Conservation (phyloP, 1,139 yeast genomes). For the Wickerhamomyces sp. region DNA sequence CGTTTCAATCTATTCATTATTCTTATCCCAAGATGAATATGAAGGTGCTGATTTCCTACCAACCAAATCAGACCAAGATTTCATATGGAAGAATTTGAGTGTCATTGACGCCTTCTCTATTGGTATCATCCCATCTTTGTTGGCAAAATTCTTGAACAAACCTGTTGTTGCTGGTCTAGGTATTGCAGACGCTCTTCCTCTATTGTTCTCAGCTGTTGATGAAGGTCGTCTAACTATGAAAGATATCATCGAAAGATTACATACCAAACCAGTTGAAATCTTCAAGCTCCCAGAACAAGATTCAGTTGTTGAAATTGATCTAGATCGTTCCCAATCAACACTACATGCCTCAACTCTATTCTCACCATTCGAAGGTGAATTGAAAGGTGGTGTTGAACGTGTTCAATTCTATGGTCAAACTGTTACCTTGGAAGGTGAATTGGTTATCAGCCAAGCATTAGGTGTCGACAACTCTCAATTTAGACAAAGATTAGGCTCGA, state of each 20-base stretch:
- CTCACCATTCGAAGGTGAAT: conserved; percentile 50
- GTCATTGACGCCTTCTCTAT: conserved; percentile 83
- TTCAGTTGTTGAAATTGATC: conserved; percentile 71
- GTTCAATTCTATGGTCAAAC: conserved; percentile 77
- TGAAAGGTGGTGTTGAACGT: conserved; percentile 83
- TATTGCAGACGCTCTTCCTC: conserved; percentile 73
- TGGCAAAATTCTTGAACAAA: conserved; percentile 62
- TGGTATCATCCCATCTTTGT: conserved; percentile 71
- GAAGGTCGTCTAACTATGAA: conserved; percentile 67
- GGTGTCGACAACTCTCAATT: conserved; percentile 50
- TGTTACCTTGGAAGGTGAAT: conserved; percentile 76
- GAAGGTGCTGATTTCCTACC: conserved; percentile 74
- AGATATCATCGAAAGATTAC: conserved; percentile 70
- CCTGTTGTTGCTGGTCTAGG: conserved; percentile 69
- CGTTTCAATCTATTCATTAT: conserved; percentile 76
- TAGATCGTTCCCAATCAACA: conserved; percentile 59
- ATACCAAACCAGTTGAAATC: conserved; percentile 76
- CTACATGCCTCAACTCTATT: conserved; percentile 38
- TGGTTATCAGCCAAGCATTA: conserved; percentile 50
- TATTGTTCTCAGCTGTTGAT: conserved; percentile 75
- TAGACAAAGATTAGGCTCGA: conserved; percentile 24
- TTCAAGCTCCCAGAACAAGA: conserved; percentile 83
- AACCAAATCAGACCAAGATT: conserved; percentile 71
- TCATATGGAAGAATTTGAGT: conserved; percentile 72
- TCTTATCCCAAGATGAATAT: conserved; percentile 67